Percentiles rank a stretch among this genome's conserved stretches.
Conservation (phyloP, 1,284 basidiomycete genomes). For the Caloboletus firmus region DNA sequence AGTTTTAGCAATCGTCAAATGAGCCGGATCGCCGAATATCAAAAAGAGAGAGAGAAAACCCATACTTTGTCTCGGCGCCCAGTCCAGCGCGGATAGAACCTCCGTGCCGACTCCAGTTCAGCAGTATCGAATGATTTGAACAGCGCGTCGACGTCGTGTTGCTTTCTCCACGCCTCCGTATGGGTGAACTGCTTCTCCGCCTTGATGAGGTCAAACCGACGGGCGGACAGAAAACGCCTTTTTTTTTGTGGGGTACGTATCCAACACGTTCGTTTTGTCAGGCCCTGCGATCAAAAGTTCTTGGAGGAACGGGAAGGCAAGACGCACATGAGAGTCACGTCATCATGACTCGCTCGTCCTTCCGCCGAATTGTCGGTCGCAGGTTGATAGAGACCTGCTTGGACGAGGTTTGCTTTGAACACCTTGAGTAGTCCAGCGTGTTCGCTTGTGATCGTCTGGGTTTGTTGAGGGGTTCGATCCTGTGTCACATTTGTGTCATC, state of each 20-base stretch:
- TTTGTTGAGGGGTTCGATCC: neutral
- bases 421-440: constrained; percentile 31
- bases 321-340: constrained; percentile 67
- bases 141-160: constrained; percentile 59
- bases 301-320: constrained; percentile 4
- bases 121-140: constrained; percentile 56
- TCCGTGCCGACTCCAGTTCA: constrained; percentile 60
- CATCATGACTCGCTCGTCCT: constrained; percentile 55
- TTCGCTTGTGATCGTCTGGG: constrained; percentile 4
- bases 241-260: constrained; percentile 37
- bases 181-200: constrained; percentile 70
- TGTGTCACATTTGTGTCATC: neutral
- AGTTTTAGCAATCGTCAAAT: neutral
- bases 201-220: constrained; percentile 59
- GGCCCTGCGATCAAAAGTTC: neutral
- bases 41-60: neutral
- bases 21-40: neutral
- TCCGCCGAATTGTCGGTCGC: constrained; percentile 23
- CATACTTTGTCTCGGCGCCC: constrained; percentile 70
- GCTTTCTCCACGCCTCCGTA: constrained; percentile 62
- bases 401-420: constrained; percentile 54
- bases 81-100: constrained; percentile 78
- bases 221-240: constrained; percentile 79
- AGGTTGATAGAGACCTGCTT: constrained; percentile 52
- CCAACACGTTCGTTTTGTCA: neutral